Evolutionary conservation across 371 early-diverging fungal species (phyloP).

Genomic region (Mucor plumbeus): DNA sequence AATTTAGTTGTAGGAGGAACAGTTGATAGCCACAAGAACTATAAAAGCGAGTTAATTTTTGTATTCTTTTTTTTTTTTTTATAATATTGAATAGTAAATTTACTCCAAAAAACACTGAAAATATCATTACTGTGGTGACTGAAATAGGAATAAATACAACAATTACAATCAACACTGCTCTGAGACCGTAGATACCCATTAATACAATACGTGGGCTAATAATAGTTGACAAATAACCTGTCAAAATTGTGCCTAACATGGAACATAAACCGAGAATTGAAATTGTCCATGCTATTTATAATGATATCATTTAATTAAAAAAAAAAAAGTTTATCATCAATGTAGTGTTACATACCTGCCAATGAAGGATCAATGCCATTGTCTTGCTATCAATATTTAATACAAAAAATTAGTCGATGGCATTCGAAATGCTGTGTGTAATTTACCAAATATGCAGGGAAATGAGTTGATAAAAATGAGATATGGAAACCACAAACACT

Average conservation of each 20-base stretch:
- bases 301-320: too few species aligned
- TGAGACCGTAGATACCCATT: slow-evolving; percentile 26
- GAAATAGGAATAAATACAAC: slow-evolving; percentile 34
- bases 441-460: slow-evolving; percentile 42
- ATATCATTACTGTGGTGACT: slow-evolving; percentile 35
- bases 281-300: slow-evolving; percentile 37
- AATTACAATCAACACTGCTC: slow-evolving; percentile 31
- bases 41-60: neutral
- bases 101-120: slow-evolving; percentile 62
- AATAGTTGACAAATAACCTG: slow-evolving; percentile 28
- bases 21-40: slow-evolving; percentile 50
- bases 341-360: slow-evolving; percentile 25
- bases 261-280: slow-evolving; percentile 44
- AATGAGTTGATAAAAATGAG: slow-evolving; percentile 37
- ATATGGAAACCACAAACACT: slow-evolving; percentile 44
- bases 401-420: too few species aligned
- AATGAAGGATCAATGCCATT: slow-evolving; percentile 31
- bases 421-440: neutral
- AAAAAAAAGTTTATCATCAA: too few species aligned
- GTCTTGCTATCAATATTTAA: slow-evolving; percentile 27
- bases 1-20: slow-evolving; percentile 52
- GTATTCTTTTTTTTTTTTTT: too few species aligned
- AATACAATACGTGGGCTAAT: slow-evolving; percentile 33
- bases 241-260: slow-evolving; percentile 29
- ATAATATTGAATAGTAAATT: slow-evolving; percentile 11